Evolutionary conservation across 805 yeast species (phyloP), one percentile per base, ranked within the genome.

Genomic region (Cyberlindnera maclurae): DNA sequence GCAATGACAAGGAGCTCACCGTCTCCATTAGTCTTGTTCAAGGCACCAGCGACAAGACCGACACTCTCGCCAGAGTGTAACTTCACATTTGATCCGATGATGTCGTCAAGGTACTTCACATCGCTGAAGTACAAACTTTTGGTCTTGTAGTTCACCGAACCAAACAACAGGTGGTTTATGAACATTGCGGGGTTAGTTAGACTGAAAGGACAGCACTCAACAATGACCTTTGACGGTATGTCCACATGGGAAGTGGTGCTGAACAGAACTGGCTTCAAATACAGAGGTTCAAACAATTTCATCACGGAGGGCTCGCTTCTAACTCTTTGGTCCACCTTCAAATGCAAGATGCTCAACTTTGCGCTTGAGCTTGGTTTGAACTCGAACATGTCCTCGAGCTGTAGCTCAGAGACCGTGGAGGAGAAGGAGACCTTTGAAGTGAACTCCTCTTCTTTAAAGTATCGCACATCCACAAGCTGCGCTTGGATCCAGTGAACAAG

Each of bases 121-220:
- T 55, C 59, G 24, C 52, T 52, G 5, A 55, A 40, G 33, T 31
- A 54, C 2, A 51, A 54, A 6, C 36, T 26, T 12, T 30, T 26
- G 9, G 54, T 42, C 11, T 39, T 36, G 31, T 50, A 45, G 26
- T 44, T 49, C 4, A 44, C 17, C 1, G 46, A 39, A 0, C 58
- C 58, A 38, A 40, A 49, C 6, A 51, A 18, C 28, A 37, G 41
- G 32, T 51, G 56, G 17, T 46, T 47, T 13, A 49, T 41, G 38
- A 55, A 55, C 11, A 55, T 39, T 1, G 58, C 55, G 15, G 49
- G 50, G 39, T 55, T 55, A 5, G 59, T 55, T n/a, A 54, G 29
- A 37, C 58, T 51, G 39, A 55, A 55, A 1, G 59, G 59, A 26
- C 58, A 55, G 26, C 58, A 50, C 15, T 49, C 44, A 6, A 55